Conservation (phyloP, 257 asterid species). For the Nicotiana tomentosiformis region DNA sequence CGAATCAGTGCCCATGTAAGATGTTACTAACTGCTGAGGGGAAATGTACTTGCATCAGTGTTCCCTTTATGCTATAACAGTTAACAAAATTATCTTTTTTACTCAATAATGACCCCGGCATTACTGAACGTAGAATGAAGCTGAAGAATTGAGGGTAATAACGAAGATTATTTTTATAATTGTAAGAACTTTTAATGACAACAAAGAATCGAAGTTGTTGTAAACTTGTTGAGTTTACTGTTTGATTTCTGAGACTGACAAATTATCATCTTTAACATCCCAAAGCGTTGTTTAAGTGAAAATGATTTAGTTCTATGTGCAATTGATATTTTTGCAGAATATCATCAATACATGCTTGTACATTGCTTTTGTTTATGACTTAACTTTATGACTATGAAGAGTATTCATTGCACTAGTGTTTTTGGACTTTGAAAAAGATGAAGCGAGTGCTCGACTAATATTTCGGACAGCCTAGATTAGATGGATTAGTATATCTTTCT, state of each 20-base stretch:
- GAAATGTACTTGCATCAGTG: not conserved
- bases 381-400: not conserved
- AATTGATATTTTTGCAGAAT: not conserved
- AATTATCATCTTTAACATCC: not conserved
- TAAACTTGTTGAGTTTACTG: not conserved
- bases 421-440: not conserved
- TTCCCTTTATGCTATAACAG: not conserved
- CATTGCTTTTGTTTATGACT: not conserved
- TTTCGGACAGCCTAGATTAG: not conserved
- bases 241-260: not conserved
- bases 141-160: too few species aligned
- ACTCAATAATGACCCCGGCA: too few species aligned
- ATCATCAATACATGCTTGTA: not conserved
- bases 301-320: not conserved
- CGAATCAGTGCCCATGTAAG: not conserved
- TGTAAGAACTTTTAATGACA: too few species aligned
- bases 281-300: not conserved
- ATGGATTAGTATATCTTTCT: not conserved
- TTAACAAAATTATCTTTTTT: too few species aligned
- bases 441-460: not conserved
- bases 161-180: too few species aligned
- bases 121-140: too few species aligned
- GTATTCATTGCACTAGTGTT: not conserved
- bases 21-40: not conserved
- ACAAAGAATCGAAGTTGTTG: not conserved